Percentiles rank a stretch among this genome's conserved stretches.
Evolutionary conservation across 176 grass and related monocot species (phyloP).

Genomic region (Zizania latifolia): DNA sequence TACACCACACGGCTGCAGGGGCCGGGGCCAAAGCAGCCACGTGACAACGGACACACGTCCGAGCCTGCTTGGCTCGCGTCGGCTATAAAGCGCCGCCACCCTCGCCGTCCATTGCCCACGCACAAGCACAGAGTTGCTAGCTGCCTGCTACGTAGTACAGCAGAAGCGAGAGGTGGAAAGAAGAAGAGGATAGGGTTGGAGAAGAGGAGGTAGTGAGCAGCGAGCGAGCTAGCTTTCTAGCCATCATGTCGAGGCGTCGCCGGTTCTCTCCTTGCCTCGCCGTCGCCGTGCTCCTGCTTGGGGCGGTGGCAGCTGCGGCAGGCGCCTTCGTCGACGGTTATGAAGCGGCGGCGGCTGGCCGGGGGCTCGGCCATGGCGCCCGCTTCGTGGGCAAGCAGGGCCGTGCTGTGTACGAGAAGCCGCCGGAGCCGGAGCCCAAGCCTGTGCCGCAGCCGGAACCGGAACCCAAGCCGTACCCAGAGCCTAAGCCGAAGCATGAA

Average conservation of each 20-base stretch:
- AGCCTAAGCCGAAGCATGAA: not conserved
- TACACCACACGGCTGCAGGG: too few relatives aligned
- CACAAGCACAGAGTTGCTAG: not conserved
- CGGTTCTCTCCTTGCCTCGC: not conserved
- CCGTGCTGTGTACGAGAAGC: not conserved
- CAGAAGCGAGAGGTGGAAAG: not conserved
- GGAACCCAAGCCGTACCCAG: not conserved
- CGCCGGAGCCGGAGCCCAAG: not conserved
- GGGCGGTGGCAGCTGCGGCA: not conserved
- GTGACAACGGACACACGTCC: too few relatives aligned
- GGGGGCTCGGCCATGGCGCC: not conserved
- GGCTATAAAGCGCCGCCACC: not conserved
- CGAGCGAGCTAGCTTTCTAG: not conserved
- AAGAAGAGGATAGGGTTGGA: not conserved
- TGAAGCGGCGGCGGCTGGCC: not conserved
- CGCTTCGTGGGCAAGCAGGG: not conserved
- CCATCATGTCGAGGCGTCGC: not conserved
- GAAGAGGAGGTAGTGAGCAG: not conserved
- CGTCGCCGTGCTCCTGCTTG: not conserved
- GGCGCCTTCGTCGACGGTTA: not conserved
- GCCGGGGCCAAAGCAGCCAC: not conserved
- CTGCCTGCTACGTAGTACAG: not conserved
- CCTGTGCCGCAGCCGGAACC: not conserved
- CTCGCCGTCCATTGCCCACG: not conserved
- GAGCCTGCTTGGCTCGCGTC: not conserved